Conservation (phyloP, 306 rosid genomes). For the peach (Prunus persica) region DNA sequence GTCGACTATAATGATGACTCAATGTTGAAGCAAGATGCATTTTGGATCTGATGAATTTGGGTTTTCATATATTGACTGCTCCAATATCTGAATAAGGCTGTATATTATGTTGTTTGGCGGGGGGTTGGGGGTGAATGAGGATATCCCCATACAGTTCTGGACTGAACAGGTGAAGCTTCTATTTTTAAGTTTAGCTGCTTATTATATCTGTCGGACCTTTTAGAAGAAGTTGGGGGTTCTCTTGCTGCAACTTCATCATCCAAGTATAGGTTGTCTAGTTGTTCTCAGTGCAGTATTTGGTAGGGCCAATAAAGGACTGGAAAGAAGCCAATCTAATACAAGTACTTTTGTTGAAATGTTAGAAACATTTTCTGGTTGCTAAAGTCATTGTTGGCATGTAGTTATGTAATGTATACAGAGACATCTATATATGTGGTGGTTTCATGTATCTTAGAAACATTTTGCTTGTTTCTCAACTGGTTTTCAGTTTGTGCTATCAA, state of each 20-base stretch:
- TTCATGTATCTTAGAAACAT: neutral
- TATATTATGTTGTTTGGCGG: neutral
- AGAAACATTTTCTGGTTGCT: slow-evolving; percentile 17
- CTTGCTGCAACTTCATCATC: neutral
- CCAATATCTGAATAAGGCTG: slow-evolving; percentile 12
- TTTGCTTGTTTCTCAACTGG: neutral
- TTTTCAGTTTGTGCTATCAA: neutral
- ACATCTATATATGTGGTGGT: neutral
- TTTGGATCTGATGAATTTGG: slow-evolving; percentile 37
- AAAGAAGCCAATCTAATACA: slow-evolving; percentile 14
- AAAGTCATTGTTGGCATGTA: neutral
- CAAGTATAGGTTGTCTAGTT: neutral
- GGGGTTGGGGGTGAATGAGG: neutral
- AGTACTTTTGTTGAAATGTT: slow-evolving; percentile 6
- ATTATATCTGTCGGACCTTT: neutral
- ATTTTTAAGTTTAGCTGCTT: neutral
- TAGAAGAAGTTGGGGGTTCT: neutral
- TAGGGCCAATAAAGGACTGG: slow-evolving; percentile 26
- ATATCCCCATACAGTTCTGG: neutral
- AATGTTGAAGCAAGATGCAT: slow-evolving; percentile 39
- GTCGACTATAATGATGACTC: slow-evolving; percentile 26
- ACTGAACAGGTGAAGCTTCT: neutral
- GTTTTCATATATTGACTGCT: slow-evolving; percentile 8
- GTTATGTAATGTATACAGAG: neutral
- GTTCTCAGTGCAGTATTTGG: neutral